Conservation (phyloP, 1,284 basidiomycete genomes). For the Abortiporus biennis region DNA sequence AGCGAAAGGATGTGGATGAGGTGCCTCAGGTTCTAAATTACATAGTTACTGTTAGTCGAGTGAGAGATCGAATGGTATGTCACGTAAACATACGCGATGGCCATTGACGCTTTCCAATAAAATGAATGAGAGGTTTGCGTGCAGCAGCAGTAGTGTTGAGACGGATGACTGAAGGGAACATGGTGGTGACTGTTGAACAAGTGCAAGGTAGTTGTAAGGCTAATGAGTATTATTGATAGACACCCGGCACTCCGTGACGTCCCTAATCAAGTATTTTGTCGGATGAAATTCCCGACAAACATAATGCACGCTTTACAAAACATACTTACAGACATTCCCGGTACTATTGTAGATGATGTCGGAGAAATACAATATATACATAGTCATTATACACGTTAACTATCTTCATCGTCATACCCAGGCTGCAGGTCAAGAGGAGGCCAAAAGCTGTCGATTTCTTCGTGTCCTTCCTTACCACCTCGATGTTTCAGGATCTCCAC, state of each 20-base stretch:
- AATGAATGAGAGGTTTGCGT: constrained; percentile 71
- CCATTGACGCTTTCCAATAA: constrained; percentile 68
- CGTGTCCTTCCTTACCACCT: constrained; percentile 8
- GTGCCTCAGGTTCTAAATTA: constrained; percentile 45
- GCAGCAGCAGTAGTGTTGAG: constrained; percentile 23
- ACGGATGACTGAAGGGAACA: constrained; percentile 44
- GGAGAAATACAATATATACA: too few relatives aligned
- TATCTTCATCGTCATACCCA: too few relatives aligned
- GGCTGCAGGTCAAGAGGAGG: constrained; percentile 22
- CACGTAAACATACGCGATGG: constrained; percentile 40
- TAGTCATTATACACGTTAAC: too few relatives aligned
- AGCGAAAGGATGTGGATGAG: constrained; percentile 73
- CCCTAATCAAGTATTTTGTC: too few relatives aligned
- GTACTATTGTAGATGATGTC: too few relatives aligned
- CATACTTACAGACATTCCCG: too few relatives aligned
- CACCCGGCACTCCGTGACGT: too few relatives aligned
- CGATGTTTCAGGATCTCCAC: constrained; percentile 18
- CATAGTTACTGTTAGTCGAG: background rate
- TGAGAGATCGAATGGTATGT: constrained; percentile 2
- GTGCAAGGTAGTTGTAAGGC: too few relatives aligned
- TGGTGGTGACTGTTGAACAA: too few relatives aligned
- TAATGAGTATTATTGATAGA: too few relatives aligned
- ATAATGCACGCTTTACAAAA: too few relatives aligned
- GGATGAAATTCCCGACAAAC: too few relatives aligned
- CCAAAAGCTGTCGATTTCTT: constrained; percentile 27